Evolutionary conservation across 129 eudicot genomes (phyloP).

Genomic region (Gnaphalium uliginosum): DNA sequence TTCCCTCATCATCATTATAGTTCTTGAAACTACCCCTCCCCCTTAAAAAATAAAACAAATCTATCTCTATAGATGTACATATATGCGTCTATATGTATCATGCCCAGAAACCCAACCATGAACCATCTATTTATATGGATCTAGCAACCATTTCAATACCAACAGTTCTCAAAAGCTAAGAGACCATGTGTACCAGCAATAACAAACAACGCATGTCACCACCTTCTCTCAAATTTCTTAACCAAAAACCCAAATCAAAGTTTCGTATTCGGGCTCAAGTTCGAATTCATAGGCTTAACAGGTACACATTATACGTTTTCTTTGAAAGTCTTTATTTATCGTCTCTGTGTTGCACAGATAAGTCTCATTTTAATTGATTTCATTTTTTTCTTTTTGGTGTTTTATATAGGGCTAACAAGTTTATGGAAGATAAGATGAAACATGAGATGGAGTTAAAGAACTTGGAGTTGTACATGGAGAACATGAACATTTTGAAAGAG

Average conservation of each 20-base stretch:
- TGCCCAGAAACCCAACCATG: constrained; percentile 25
- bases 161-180: constrained; percentile 24
- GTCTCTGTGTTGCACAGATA: background rate
- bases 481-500: constrained; percentile 57
- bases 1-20: constrained; percentile 37
- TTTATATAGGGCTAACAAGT: constrained; percentile 33
- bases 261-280: constrained; percentile 36
- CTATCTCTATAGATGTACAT: background rate
- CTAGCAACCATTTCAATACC: constrained; percentile 23
- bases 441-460: constrained; percentile 45
- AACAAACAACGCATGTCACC: constrained; percentile 43
- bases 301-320: constrained; percentile 32
- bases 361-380: background rate
- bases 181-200: constrained; percentile 31
- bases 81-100: background rate
- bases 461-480: constrained; percentile 55
- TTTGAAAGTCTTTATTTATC: background rate
- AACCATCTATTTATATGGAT: constrained; percentile 24
- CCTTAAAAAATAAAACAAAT: background rate
- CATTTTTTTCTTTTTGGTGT: background rate
- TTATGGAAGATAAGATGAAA: background rate
- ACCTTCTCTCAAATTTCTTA: constrained; percentile 28
- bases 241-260: constrained; percentile 42
- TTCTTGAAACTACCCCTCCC: constrained; percentile 32
- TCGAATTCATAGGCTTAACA: constrained; percentile 51